Conservation (phyloP, 2,329 filamentous ascomycete genomes). For the Exophiala sideris region DNA sequence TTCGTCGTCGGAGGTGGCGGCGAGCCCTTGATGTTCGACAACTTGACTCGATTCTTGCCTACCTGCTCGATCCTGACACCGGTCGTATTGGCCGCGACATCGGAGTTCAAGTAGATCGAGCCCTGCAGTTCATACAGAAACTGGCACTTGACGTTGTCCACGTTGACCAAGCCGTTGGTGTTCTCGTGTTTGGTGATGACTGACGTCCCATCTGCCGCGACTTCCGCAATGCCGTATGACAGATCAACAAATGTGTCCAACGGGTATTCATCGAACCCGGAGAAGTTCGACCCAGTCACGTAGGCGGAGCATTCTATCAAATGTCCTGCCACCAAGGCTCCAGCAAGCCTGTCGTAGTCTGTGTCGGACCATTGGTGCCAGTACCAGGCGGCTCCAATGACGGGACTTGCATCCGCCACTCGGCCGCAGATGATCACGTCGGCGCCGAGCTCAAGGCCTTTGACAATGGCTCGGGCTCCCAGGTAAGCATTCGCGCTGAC, state of each 20-base stretch:
- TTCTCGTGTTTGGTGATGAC: constrained; percentile 49
- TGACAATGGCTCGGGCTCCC: constrained; percentile 49
- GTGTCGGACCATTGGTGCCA: constrained; percentile 53
- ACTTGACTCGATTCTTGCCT: constrained; percentile 31
- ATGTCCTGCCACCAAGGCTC: constrained; percentile 50
- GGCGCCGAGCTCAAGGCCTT: constrained; percentile 38
- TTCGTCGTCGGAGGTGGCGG: constrained; percentile 53
- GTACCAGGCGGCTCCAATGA: constrained; percentile 56
- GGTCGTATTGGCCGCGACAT: constrained; percentile 42
- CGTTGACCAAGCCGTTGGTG: constrained; percentile 44
- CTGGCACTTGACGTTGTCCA: constrained; percentile 33
- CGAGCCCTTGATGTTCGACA: constrained; percentile 42
- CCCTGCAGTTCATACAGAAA: constrained; percentile 49
- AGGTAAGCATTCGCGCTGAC: constrained; percentile 53
- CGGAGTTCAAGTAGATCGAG: constrained; percentile 48
- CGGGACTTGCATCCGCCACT: constrained; percentile 50
- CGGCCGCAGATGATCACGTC: constrained; percentile 46
- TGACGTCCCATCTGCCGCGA: constrained; percentile 44
- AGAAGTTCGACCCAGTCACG: constrained; percentile 54
- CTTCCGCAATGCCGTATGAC: constrained; percentile 50
- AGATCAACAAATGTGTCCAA: constrained; percentile 44
- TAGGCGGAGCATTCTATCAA: constrained; percentile 56
- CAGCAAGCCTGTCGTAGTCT: constrained; percentile 50
- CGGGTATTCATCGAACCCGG: constrained; percentile 45
- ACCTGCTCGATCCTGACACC: constrained; percentile 38